Evolutionary conservation across 2,329 filamentous ascomycete genomes (phyloP).

Genomic region (Penicillium sp.): DNA sequence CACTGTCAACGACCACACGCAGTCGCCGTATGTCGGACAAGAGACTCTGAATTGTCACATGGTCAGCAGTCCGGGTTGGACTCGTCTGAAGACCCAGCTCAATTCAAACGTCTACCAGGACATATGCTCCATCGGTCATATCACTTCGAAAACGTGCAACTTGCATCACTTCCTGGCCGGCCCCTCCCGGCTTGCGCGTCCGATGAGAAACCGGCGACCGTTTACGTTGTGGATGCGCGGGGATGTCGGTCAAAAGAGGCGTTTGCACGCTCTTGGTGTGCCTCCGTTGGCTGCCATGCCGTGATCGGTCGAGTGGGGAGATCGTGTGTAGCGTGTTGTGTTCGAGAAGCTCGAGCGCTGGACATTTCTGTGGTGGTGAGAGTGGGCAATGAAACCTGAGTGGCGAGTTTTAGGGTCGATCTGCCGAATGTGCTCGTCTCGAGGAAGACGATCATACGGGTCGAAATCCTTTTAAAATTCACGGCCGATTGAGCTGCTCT

Average conservation of each 20-base stretch:
- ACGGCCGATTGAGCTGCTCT: no score
- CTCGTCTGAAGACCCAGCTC: conserved; percentile 4
- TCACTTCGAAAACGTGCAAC: conserved; percentile 26
- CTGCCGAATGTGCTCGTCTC: neutral
- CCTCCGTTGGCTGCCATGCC: conserved; percentile 37
- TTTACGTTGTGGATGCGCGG: conserved; percentile 34
- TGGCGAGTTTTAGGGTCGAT: no score
- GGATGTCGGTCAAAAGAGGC: conserved; percentile 33
- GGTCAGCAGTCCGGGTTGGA: neutral
- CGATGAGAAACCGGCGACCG: conserved; percentile 13
- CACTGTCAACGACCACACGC: conserved; percentile 46
- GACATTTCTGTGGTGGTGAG: conserved; percentile 37
- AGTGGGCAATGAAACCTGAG: conserved; percentile 20
- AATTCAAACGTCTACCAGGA: conserved; percentile 30
- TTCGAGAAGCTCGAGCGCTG: conserved; percentile 39
- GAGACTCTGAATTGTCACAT: neutral
- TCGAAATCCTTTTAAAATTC: no score
- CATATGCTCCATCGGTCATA: conserved; percentile 36
- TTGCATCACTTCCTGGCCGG: conserved; percentile 20
- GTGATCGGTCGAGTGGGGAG: conserved; percentile 37
- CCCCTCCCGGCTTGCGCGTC: conserved; percentile 10
- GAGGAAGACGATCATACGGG: no score
- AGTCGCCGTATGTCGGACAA: conserved; percentile 14
- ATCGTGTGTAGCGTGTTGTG: conserved; percentile 38
- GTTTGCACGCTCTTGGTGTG: conserved; percentile 42